A percentile compares a stretch with the other conserved stretches of the same genome.
These are phyloP conservation scores for Xenoacremonium recifei DNA, from an alignment of 2,329 filamentous ascomycete genomes.

Conservation along the genomic window DNA sequence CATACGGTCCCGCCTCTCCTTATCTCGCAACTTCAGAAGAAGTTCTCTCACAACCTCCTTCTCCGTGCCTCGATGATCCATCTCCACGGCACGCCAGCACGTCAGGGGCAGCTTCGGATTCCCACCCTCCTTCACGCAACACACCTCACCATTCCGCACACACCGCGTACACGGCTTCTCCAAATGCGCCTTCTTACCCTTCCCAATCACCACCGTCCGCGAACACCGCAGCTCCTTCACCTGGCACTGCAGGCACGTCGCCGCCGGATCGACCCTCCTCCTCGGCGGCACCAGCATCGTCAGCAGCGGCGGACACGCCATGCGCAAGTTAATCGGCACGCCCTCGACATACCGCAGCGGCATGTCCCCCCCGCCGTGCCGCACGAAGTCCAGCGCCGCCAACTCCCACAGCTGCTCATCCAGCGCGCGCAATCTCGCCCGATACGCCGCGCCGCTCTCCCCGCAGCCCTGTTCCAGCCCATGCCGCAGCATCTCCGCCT, in stretches of 20 bases:
- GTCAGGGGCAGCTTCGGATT: constrained; percentile 51
- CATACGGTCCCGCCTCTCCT: not conserved
- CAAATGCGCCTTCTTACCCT: constrained; percentile 40
- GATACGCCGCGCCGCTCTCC: not conserved
- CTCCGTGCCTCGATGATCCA: not conserved
- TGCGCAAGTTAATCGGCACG: constrained; percentile 22
- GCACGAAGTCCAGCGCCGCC: constrained; percentile 1
- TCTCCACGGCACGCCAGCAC: not conserved
- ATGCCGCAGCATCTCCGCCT: not conserved
- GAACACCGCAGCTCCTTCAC: constrained; percentile 23
- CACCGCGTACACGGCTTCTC: constrained; percentile 31
- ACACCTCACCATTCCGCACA: constrained; percentile 23
- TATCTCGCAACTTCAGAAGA: no score
- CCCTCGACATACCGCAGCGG: constrained; percentile 29
- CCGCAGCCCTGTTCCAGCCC: not conserved
- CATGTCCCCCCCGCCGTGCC: constrained; percentile 2
- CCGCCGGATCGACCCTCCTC: not conserved
- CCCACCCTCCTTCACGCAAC: constrained; percentile 48
- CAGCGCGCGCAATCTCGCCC: constrained; percentile 3
- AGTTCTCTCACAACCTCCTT: not conserved
- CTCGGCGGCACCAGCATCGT: constrained; percentile 16
- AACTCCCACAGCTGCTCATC: constrained; percentile 11
- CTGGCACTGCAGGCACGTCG: constrained; percentile 24
- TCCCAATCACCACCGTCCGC: constrained; percentile 3
- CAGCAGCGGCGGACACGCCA: no score